These are phyloP conservation scores for Sapria himalayana DNA, from an alignment of 345 rosid genomes.

Conservation along the genomic window DNA sequence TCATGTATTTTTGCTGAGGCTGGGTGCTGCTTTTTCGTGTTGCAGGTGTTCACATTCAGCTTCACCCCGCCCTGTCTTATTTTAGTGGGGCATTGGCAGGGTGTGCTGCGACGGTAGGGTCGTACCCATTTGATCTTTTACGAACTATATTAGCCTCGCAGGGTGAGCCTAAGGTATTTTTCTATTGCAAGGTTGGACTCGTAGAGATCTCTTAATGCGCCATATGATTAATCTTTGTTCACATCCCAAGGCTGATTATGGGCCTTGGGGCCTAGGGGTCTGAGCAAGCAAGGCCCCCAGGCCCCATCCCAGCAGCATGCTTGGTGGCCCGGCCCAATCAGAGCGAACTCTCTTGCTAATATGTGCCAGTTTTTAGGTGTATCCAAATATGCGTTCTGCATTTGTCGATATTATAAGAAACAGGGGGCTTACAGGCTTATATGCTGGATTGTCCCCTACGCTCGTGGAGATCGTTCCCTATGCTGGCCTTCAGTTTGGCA, in stretches of 20 bases:
- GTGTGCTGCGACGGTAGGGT: constrained; percentile 87
- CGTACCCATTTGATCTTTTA: constrained; percentile 95
- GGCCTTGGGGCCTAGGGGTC: too few relatives aligned
- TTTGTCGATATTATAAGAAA: constrained; percentile 40
- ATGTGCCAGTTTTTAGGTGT: constrained; percentile 28
- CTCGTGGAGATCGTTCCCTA: constrained; percentile 86
- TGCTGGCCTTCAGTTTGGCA: constrained; percentile 96
- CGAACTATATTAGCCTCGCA: constrained; percentile 88
- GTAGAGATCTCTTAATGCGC: too few relatives aligned
- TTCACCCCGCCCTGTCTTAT: constrained; percentile 70
- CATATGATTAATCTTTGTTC: too few relatives aligned
- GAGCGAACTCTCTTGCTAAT: constrained; percentile 5
- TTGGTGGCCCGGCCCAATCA: too few relatives aligned
- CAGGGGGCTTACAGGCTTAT: constrained; percentile 72
- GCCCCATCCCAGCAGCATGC: too few relatives aligned
- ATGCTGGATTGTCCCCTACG: constrained; percentile 85
- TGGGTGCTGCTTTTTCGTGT: constrained; percentile 5
- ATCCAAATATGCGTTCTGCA: constrained; percentile 95
- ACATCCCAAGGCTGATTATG: too few relatives aligned
- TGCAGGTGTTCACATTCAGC: constrained; percentile 72
- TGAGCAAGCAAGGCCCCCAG: too few relatives aligned
- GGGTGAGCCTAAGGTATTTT: constrained; percentile 96
- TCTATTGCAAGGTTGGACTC: too few relatives aligned
- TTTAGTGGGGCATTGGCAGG: constrained; percentile 85
- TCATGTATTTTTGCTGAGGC: constrained; percentile 1